These are phyloP conservation scores for Coemansia sp. DNA, from an alignment of 192 early-diverging fungal genomes.

Conservation along the genomic window DNA sequence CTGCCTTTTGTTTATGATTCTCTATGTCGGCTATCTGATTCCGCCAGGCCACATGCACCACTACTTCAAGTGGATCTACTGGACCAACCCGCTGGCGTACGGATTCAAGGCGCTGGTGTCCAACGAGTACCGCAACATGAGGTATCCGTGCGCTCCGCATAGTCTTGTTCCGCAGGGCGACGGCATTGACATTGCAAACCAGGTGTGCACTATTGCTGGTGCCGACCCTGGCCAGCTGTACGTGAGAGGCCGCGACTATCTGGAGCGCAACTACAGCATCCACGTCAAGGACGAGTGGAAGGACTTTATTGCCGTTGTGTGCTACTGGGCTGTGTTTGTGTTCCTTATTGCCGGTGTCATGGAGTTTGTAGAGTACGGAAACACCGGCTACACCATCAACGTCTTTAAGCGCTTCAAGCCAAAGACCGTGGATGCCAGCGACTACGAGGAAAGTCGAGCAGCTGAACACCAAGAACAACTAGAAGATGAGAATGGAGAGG, in stretches of 20 bases:
- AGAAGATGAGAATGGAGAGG: too few species aligned
- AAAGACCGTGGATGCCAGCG: constrained; percentile 31
- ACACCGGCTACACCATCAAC: constrained; percentile 43
- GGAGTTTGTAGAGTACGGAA: constrained; percentile 57
- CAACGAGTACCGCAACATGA: constrained; percentile 57
- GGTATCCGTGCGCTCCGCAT: constrained; percentile 22
- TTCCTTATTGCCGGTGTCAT: constrained; percentile 45
- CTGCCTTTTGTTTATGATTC: constrained; percentile 59
- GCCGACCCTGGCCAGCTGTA: constrained; percentile 49
- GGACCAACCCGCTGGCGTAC: constrained; percentile 71
- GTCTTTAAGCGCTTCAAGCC: constrained; percentile 33
- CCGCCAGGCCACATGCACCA: constrained; percentile 58
- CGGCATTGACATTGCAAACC: constrained; percentile 46
- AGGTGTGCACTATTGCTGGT: constrained; percentile 64
- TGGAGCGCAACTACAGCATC: constrained; percentile 56
- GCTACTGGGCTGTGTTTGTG: constrained; percentile 43
- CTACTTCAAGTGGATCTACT: constrained; percentile 68
- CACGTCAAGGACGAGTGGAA: constrained; percentile 59
- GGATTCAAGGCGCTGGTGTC: constrained; percentile 63
- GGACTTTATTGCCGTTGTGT: constrained; percentile 58
- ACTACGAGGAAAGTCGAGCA: constrained; percentile 12
- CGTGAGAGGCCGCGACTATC: constrained; percentile 63
- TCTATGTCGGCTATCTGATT: constrained; percentile 63
- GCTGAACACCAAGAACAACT: constrained; percentile 4
- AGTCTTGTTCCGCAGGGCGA: constrained; percentile 52